Evolutionary conservation across 2,329 filamentous ascomycete species (phyloP), one percentile per base, ranked within the genome.

Genomic region (Waltergamsia citrina): DNA sequence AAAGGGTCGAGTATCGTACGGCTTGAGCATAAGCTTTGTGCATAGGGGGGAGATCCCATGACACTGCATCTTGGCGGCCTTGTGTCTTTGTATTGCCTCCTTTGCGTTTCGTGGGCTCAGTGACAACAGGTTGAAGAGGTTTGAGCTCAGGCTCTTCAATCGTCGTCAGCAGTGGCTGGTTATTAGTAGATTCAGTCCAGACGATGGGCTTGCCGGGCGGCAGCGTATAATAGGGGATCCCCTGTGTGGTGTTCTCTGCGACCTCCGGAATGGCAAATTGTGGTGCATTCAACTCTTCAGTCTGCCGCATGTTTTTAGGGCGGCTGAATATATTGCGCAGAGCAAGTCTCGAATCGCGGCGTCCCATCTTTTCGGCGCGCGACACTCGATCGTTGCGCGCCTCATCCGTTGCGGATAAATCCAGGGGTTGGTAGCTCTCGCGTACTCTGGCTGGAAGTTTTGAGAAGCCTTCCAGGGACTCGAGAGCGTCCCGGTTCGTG

Each of bases 11-110:
- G 53, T 92, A 75, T 48, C 83, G 87, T 43, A 85, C 71, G 3
- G 85, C 78, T 55, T 94, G 87, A 0, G 85, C 81, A 51, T 87
- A 94, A 10, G 85, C 86, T 53, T 94, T 83, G 53, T 88, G 93
- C 10, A 95, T 62, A 3, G 86, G 84, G 6, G 85, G 84, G 12
- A 79, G 72, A 36, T 74, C 71, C 78, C 78, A 85, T 54, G 17
- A 65, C 41, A 4, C 54, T 49, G 19, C 55, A 57, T 36, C 53
- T 49, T 16, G 14, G 15, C 17, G 27, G 21, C 10, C n/a, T 29
- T 29, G 35, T 16, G 19, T 14, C n/a, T 14, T 17, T 14, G 4
- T 39, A 19, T 17, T 44, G 33, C 35, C 45, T 49, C 3, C 17
- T 32, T 31, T 33, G 35, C 33, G 43, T 43, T 12, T 42, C 36